Evolutionary conservation across 202 grass and related monocot genomes (phyloP).

Genomic region (Sporobolus alterniflorus): DNA sequence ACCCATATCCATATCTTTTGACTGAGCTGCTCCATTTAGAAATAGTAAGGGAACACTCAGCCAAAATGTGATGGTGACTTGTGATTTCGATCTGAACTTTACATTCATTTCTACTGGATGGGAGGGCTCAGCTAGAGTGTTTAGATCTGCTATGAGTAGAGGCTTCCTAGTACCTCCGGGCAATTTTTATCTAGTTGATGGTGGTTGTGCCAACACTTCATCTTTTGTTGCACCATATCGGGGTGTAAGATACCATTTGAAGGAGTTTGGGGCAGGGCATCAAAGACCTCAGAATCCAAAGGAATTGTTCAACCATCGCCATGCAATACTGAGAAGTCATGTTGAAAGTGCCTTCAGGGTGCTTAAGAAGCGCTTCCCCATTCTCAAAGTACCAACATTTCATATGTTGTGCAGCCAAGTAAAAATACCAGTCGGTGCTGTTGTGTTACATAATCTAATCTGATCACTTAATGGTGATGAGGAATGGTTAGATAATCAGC

Average conservation of each 20-base stretch:
- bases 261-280: background rate
- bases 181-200: background rate
- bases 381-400: too few relatives aligned
- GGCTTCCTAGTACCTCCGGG: background rate
- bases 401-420: background rate
- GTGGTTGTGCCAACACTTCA: background rate
- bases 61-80: background rate
- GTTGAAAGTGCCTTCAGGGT: background rate
- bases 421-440: background rate
- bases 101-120: background rate
- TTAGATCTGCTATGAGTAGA: background rate
- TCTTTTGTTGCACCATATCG: constrained; percentile 8
- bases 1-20: too few relatives aligned
- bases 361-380: background rate
- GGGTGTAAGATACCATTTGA: background rate
- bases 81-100: background rate
- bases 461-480: background rate
- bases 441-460: background rate
- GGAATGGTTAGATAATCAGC: too few relatives aligned
- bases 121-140: background rate
- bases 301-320: background rate
- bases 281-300: background rate
- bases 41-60: background rate
- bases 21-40: too few relatives aligned
- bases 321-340: background rate